Evolutionary conservation across 2,329 filamentous ascomycete species (phyloP), one percentile per base, ranked within the genome.

Genomic region (Fusarium praegraminearum): DNA sequence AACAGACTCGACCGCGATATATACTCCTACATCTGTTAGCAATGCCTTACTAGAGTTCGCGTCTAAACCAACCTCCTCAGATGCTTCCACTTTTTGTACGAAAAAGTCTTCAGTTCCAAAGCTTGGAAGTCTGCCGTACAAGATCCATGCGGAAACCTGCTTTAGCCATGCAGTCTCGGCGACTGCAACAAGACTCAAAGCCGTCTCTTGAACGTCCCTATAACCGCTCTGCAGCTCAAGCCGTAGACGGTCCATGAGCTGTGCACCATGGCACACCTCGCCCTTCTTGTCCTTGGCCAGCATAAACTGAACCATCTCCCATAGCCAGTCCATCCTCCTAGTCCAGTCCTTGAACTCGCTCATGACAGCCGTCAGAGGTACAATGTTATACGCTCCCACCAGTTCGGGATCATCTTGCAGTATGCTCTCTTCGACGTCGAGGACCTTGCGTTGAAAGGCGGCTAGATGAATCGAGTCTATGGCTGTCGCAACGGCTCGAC

Each of bases 111-210:
- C 85, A 7, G 85, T 87, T 4, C 93, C 93, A 76, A 93, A 90
- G 16, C 86, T 86, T 1, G 95, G 94, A 60, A 97, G 81, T 52
- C 91, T 89, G 7, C 96, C 96, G 78, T 97, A 97, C 16, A 98
- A 81, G 11, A 98, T 86, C 95, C 95, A 99, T 28, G 92, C 92
- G 6, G 93, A 92, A 13, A 97, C 85, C 76, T 97, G 94, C 78
- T 93, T 92, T 76, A 98, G 83, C 96, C 96, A 99, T 11, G 94
- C 92, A 32, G 88, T 91, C 81, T 99, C 95, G 0, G 94, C 94
- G 24, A 93, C 86, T 16, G 84, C 87, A n/a, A 93, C 86, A 36
- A 98, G 82, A 62, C 90, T 88, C 67, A 89, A 81, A 0, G 93
- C 91, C 40, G 92, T 90, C 61, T 89, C 87, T 76, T 95, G 93